Conservation (phyloP, 352 stramenopile genomes). For the Pythium sp. region DNA sequence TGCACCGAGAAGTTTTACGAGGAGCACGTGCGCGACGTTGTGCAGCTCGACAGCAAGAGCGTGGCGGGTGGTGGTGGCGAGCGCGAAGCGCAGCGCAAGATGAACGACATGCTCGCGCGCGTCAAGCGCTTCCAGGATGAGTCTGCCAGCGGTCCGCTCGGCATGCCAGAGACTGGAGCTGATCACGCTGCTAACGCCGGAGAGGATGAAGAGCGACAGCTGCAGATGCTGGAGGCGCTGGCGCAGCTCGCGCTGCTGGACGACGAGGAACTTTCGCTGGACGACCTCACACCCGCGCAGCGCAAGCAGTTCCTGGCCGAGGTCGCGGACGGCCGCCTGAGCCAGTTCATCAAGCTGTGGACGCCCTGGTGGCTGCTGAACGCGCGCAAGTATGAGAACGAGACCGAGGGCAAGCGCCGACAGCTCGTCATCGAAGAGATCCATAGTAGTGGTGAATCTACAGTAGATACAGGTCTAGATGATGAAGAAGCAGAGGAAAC, state of each 20-base stretch:
- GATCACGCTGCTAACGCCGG: constrained; percentile 6
- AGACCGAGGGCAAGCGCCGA: constrained; percentile 38
- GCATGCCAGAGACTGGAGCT: neutral
- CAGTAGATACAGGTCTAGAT: neutral
- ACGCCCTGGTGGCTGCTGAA: constrained; percentile 67
- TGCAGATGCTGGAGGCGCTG: constrained; percentile 33
- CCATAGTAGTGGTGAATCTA: neutral
- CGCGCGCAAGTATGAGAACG: constrained; percentile 41
- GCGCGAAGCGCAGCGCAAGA: constrained; percentile 28
- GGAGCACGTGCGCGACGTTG: constrained; percentile 54
- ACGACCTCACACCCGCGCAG: constrained; percentile 56
- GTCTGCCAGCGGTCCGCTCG: neutral
- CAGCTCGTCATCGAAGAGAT: constrained; percentile 57
- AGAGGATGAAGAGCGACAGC: constrained; percentile 25
- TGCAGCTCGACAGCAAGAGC: constrained; percentile 33
- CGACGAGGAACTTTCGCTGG: constrained; percentile 49
- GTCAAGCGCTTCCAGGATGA: constrained; percentile 62
- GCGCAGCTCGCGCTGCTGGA: constrained; percentile 49
- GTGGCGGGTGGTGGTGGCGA: constrained; percentile 21
- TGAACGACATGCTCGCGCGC: constrained; percentile 46
- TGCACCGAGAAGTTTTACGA: constrained; percentile 86
- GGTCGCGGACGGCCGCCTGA: constrained; percentile 60
- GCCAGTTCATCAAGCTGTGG: constrained; percentile 65
- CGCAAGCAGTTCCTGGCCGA: constrained; percentile 58
- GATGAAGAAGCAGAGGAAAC: constrained; percentile 13